Percentiles rank a stretch among this genome's conserved stretches.
Conservation (phyloP, 768 basidiomycete genomes). For the Boletus tylopilopsis region DNA sequence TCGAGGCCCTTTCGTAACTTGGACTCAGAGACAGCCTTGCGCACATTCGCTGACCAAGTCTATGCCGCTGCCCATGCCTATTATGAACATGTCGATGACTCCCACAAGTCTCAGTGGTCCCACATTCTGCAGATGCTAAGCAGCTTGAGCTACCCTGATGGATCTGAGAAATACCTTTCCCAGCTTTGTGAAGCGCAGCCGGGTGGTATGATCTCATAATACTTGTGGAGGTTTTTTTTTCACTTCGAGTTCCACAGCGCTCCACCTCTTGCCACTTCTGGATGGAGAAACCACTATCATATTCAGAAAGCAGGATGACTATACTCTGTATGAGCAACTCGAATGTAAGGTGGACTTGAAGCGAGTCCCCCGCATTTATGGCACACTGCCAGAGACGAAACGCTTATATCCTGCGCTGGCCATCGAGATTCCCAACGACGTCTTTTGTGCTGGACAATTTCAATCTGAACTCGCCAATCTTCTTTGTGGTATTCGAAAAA, state of each 20-base stretch:
- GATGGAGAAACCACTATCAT: background rate
- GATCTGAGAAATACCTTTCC: background rate
- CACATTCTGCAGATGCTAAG: background rate
- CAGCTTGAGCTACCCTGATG: background rate
- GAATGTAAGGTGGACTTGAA: too few relatives aligned
- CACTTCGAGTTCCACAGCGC: background rate
- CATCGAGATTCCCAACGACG: background rate
- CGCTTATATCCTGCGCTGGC: background rate
- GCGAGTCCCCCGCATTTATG: background rate
- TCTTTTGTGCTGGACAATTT: background rate
- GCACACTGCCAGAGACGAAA: background rate
- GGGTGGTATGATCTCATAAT: background rate
- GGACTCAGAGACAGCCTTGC: background rate
- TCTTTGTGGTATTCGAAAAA: background rate
- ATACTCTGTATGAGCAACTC: background rate
- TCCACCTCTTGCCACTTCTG: background rate
- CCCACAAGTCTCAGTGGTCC: background rate
- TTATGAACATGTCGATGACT: background rate
- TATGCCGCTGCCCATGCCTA: background rate
- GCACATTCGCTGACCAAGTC: background rate
- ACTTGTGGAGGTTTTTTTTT: background rate
- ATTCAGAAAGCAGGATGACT: background rate
- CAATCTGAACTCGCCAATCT: background rate
- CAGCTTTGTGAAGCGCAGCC: too few relatives aligned
- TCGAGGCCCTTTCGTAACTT: too few relatives aligned